Conservation (phyloP, 768 basidiomycete species). For the Tricholoma sp. region DNA sequence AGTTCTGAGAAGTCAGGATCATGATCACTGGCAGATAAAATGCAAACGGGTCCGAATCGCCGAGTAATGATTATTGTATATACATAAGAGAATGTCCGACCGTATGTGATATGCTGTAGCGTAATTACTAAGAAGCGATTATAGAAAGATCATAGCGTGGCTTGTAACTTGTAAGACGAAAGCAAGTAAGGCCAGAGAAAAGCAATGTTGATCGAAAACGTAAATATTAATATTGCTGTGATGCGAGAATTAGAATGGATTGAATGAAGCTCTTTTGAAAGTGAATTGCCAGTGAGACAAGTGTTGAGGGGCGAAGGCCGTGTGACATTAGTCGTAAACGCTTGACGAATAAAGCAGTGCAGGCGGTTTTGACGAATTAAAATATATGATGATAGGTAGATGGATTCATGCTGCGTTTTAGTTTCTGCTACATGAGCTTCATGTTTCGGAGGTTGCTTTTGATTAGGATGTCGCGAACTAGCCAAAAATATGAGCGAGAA, state of each 20-base stretch:
- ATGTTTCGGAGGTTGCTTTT: conserved; percentile 60
- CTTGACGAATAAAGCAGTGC: neutral
- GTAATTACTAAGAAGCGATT: neutral
- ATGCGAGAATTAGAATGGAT: neutral
- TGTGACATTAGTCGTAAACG: neutral
- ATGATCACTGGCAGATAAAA: neutral
- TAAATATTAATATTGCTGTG: neutral
- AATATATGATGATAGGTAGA: neutral
- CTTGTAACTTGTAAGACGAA: neutral
- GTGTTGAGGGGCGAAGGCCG: neutral
- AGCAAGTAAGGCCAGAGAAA: neutral
- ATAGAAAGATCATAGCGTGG: conserved; percentile 4
- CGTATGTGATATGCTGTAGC: conserved; percentile 1
- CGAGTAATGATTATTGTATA: neutral
- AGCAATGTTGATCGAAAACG: neutral
- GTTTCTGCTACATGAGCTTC: conserved; percentile 36
- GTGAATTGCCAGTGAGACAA: neutral
- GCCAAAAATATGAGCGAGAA: neutral
- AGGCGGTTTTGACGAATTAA: conserved; percentile 4
- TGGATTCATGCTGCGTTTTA: neutral
- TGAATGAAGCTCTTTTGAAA: neutral
- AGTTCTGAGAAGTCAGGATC: neutral
- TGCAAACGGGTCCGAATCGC: neutral
- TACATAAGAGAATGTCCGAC: neutral
- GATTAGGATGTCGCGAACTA: conserved; percentile 71